phyloP scores from a whole-genome alignment of 2,329 filamentous ascomycete genomes.

The Aspergillus cejpii region DNA sequence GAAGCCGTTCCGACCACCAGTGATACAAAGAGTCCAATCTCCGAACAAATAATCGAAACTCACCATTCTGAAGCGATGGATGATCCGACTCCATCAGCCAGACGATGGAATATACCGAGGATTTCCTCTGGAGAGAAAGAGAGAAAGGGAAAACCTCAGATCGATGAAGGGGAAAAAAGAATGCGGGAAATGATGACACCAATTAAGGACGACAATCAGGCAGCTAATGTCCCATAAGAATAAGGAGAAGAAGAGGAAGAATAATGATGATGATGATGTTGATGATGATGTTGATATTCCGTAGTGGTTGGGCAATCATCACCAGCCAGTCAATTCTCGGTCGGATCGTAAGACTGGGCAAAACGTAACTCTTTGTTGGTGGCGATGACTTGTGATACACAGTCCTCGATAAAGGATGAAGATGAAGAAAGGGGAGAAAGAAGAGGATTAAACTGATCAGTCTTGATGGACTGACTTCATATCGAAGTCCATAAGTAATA shows the following conservation, averaged over 20 bases:
- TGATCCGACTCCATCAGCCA: conserved; percentile 23
- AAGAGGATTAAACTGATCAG: background rate
- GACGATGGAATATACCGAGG: conserved; percentile 7
- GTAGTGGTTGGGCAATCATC: background rate
- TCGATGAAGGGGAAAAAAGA: conserved; percentile 2
- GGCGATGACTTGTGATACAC: background rate
- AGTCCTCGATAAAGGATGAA: background rate
- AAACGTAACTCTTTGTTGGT: background rate
- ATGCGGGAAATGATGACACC: conserved; percentile 6
- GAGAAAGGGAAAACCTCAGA: background rate
- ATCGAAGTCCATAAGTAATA: too few relatives aligned
- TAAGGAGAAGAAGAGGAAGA: background rate
- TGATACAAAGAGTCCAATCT: too few relatives aligned
- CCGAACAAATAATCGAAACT: conserved; percentile 15
- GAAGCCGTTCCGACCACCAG: background rate
- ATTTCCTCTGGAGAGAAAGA: background rate
- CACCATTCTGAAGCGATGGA: conserved; percentile 33
- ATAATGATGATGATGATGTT: too few relatives aligned
- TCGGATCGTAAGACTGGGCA: background rate
- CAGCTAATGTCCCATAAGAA: background rate
- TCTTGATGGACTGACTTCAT: too few relatives aligned
- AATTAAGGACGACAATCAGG: conserved; percentile 4
- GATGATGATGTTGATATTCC: background rate
- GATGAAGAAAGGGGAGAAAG: conserved; percentile 1
- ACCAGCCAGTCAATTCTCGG: background rate